Conservation (phyloP, 345 rosid species). For the Gossypium turneri region DNA sequence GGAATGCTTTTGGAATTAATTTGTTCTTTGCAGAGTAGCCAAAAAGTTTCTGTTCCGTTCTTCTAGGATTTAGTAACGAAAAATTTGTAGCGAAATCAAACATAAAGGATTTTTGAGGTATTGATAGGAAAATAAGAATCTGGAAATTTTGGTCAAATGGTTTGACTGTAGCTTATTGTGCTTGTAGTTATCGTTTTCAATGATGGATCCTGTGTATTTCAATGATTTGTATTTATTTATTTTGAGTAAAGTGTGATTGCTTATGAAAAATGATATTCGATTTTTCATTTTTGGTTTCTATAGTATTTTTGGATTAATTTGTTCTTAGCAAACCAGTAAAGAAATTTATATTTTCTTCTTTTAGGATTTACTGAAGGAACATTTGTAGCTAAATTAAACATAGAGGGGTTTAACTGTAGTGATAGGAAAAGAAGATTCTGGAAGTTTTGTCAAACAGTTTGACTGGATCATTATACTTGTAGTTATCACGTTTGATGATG, state of each 20-base stretch:
- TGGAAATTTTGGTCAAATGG: constrained; percentile 16
- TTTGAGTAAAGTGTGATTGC: neutral
- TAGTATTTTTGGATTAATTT: neutral
- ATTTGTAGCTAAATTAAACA: neutral
- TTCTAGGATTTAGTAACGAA: neutral
- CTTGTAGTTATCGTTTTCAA: neutral
- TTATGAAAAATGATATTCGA: neutral
- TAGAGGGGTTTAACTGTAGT: neutral
- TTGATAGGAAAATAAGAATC: neutral
- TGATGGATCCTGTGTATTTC: neutral
- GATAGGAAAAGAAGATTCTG: constrained; percentile 10
- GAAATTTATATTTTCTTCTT: neutral
- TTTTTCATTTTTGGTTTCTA: neutral
- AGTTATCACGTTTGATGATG: neutral
- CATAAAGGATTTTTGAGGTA: neutral
- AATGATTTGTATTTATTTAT: neutral
- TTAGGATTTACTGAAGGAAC: neutral
- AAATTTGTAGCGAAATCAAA: neutral
- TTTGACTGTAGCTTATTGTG: neutral
- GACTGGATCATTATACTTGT: neutral
- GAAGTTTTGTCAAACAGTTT: constrained; percentile 10
- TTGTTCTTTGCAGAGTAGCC: neutral
- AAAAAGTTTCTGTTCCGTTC: neutral
- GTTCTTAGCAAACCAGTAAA: neutral
- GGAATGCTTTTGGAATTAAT: neutral